Conservation (phyloP, 148 eudicot species). For the Beta vulgaris region DNA sequence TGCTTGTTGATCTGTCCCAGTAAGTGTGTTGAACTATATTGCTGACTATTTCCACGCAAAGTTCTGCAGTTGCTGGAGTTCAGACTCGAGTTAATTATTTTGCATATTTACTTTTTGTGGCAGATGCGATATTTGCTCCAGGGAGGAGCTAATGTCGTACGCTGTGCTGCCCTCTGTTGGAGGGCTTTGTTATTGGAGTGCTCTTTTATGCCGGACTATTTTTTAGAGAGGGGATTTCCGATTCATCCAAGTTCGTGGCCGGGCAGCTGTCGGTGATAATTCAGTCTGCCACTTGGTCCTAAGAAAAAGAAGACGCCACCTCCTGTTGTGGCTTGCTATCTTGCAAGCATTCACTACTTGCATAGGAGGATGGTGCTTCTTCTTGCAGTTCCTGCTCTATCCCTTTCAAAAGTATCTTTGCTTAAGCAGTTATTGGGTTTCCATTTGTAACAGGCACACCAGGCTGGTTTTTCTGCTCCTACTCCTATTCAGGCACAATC, state of each 20-base stretch:
- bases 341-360: constrained; percentile 57
- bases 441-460: constrained; percentile 62
- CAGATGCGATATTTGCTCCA: constrained; percentile 99
- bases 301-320: constrained; percentile 67
- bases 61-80: constrained; percentile 48
- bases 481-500: constrained; percentile 92
- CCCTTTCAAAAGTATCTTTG: too few relatives aligned
- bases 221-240: constrained; percentile 72
- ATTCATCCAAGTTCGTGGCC: constrained; percentile 61
- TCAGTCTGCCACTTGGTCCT: constrained; percentile 86
- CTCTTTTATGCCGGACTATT: constrained; percentile 65
- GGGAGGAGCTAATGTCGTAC: constrained; percentile 98
- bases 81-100: constrained; percentile 56
- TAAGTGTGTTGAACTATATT: constrained; percentile 34
- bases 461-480: constrained; percentile 84
- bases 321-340: constrained; percentile 74
- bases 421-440: constrained; percentile 37
- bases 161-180: constrained; percentile 76
- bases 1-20: constrained; percentile 20
- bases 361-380: constrained; percentile 71
- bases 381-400: constrained; percentile 36
- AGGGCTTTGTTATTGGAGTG: constrained; percentile 66
- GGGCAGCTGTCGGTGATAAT: constrained; percentile 70
- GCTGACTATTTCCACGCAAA: constrained; percentile 27
- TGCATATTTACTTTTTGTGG: constrained; percentile 62